A percentile compares a stretch with the other conserved stretches of the same genome.
These are phyloP conservation scores for Teratosphaeria nubilosa DNA, from an alignment of 2,329 filamentous ascomycete species.

Conservation along the genomic window DNA sequence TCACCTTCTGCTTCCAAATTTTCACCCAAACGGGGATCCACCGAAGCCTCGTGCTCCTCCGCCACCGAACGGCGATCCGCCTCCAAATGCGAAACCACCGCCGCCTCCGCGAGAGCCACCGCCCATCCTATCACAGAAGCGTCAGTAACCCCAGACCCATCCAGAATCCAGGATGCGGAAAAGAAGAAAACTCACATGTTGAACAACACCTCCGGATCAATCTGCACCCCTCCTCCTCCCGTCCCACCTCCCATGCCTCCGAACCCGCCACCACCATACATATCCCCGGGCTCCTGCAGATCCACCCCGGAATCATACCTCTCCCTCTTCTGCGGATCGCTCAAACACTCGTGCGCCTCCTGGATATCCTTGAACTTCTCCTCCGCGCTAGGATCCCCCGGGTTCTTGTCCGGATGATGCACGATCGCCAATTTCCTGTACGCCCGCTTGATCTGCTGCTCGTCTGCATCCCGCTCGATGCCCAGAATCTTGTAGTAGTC, in stretches of 20 bases:
- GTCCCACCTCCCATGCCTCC: slow-evolving; percentile 30
- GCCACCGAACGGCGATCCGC: not conserved
- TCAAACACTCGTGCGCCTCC: slow-evolving; percentile 92
- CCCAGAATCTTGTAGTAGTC: slow-evolving; percentile 98
- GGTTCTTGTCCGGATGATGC: slow-evolving; percentile 97
- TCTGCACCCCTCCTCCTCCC: slow-evolving; percentile 39
- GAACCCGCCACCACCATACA: slow-evolving; percentile 56
- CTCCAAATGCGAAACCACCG: slow-evolving; percentile 36
- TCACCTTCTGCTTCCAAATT: not conserved
- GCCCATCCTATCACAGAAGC: slow-evolving; percentile 61
- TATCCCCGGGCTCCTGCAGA: slow-evolving; percentile 75
- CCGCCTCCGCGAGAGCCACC: slow-evolving; percentile 47
- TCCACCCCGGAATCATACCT: slow-evolving; percentile 90
- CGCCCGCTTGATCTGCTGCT: slow-evolving; percentile 86
- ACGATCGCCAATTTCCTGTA: slow-evolving; percentile 91
- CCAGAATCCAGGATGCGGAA: not conserved
- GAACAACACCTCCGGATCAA: slow-evolving; percentile 69
- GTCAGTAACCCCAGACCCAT: not conserved
- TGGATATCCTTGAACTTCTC: slow-evolving; percentile 95
- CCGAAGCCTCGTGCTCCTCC: not conserved
- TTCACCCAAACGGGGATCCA: slow-evolving; percentile 3
- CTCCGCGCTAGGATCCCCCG: slow-evolving; percentile 70
- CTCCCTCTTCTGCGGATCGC: slow-evolving; percentile 85
- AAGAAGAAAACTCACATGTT: slow-evolving; percentile 47
- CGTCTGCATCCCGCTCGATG: slow-evolving; percentile 73